These are phyloP conservation scores for Pichia sp. DNA, from an alignment of 1,139 yeast species.

Conservation along the genomic window DNA sequence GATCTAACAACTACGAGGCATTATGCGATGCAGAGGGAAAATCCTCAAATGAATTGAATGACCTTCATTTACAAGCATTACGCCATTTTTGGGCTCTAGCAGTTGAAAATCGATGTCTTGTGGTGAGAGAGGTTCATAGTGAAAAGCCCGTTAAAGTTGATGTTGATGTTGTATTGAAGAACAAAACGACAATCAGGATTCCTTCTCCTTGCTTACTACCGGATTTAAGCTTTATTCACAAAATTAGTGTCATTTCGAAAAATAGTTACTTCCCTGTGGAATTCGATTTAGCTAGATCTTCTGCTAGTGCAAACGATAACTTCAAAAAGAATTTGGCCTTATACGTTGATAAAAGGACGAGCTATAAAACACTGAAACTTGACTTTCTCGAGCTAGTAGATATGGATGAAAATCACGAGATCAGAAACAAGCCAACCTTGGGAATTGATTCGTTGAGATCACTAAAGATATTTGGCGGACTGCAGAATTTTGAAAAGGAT, in stretches of 20 bases:
- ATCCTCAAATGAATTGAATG: conserved; percentile 28
- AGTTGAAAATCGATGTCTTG: conserved; percentile 74
- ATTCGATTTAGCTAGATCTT: conserved; percentile 22
- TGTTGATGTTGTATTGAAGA: conserved; percentile 42
- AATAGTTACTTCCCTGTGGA: conserved; percentile 31
- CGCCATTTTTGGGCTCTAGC: conserved; percentile 91
- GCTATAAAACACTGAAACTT: conserved; percentile 34
- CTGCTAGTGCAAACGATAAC: conserved; percentile 37
- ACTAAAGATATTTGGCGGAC: conserved; percentile 31
- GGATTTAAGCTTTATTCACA: conserved; percentile 45
- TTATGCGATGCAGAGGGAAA: conserved; percentile 23
- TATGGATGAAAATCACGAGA: conserved; percentile 9
- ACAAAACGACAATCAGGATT: conserved; percentile 35
- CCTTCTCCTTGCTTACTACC: conserved; percentile 71
- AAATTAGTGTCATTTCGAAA: conserved; percentile 32
- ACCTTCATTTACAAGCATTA: conserved; percentile 75
- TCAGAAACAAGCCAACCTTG: neutral
- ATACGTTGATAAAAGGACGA: conserved; percentile 46
- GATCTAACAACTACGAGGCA: conserved; percentile 33
- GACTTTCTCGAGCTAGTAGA: conserved; percentile 20
- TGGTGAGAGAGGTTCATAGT: conserved; percentile 65
- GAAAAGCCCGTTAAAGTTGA: conserved; percentile 51
- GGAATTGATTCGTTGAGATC: conserved; percentile 14
- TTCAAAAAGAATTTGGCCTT: conserved; percentile 46
- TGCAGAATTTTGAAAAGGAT: conserved; percentile 37